Evolutionary conservation across 441 rosid species (phyloP).

Genomic region (Bruguiera hainesii): DNA sequence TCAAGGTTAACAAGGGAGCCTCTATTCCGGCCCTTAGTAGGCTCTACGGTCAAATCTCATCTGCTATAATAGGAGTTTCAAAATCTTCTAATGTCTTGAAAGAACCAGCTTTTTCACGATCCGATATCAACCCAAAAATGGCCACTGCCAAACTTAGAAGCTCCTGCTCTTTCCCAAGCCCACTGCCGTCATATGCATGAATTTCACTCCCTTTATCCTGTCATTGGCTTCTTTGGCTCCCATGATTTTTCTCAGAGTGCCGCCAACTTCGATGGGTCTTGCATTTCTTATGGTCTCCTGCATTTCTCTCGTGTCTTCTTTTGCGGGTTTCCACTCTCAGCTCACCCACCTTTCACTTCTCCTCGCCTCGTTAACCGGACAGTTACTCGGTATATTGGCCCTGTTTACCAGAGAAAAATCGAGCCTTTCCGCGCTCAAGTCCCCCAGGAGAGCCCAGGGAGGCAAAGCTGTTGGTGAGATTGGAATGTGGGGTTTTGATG

Average conservation of each 20-base stretch:
- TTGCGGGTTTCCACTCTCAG: slow-evolving; percentile 46
- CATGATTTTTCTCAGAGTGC: slow-evolving; percentile 41
- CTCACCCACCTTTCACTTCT: slow-evolving; percentile 44
- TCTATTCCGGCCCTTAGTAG: slow-evolving; percentile 29
- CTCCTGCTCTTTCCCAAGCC: slow-evolving; percentile 48
- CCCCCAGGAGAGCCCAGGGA: slow-evolving; percentile 41
- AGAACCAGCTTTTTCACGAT: background rate
- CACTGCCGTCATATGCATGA: slow-evolving; percentile 45
- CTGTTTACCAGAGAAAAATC: slow-evolving; percentile 41
- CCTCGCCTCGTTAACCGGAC: slow-evolving; percentile 41
- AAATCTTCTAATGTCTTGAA: background rate
- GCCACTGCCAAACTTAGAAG: slow-evolving; percentile 39
- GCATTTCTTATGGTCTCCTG: slow-evolving; percentile 42
- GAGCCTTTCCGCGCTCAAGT: slow-evolving; percentile 39
- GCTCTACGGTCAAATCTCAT: slow-evolving; percentile 28
- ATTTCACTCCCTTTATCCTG: slow-evolving; percentile 46
- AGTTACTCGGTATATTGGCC: slow-evolving; percentile 28
- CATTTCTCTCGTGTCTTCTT: slow-evolving; percentile 45
- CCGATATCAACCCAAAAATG: slow-evolving; percentile 16
- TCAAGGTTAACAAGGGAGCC: slow-evolving; percentile 17
- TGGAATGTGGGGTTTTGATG: slow-evolving; percentile 57
- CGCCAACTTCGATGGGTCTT: slow-evolving; percentile 51
- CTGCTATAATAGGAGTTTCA: slow-evolving; percentile 16
- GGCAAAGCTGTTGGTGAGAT: slow-evolving; percentile 50
- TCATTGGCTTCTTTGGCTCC: slow-evolving; percentile 48